Conservation (phyloP, 352 stramenopile genomes). For the Blastocystis sp. region DNA sequence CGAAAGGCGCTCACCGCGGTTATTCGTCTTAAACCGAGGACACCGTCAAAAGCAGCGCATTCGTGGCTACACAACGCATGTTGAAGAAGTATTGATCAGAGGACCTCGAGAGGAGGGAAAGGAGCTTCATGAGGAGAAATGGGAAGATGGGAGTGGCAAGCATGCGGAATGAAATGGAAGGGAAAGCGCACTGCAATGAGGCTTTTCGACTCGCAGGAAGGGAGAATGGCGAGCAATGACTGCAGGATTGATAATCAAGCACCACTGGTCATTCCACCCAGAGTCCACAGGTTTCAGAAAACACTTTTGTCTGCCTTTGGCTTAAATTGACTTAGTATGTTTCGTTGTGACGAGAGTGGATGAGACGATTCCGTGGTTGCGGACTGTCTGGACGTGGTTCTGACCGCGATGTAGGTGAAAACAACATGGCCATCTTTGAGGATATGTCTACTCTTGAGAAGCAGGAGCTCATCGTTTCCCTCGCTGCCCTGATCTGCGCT, state of each 20-base stretch:
- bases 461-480: slow-evolving; percentile 63
- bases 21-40: background rate
- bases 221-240: background rate
- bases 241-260: background rate
- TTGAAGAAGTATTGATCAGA: no score
- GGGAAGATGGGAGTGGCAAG: no score
- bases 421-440: slow-evolving; percentile 46
- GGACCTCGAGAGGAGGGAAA: no score
- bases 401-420: slow-evolving; percentile 27
- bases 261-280: background rate
- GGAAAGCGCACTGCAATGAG: no score
- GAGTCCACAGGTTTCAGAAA: background rate
- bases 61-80: no score
- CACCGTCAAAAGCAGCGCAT: no score
- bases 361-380: background rate
- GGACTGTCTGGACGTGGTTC: background rate
- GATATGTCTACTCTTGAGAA: slow-evolving; percentile 68
- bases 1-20: background rate
- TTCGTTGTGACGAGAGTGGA: background rate
- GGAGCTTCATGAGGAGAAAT: no score
- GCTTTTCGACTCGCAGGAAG: no score
- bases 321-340: slow-evolving; percentile 47
- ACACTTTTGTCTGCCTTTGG: background rate
- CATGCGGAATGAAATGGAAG: no score
- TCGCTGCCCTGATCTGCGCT: slow-evolving; percentile 64